Conservation (phyloP, 148 eudicot genomes). For the Selenicereus undatus region DNA sequence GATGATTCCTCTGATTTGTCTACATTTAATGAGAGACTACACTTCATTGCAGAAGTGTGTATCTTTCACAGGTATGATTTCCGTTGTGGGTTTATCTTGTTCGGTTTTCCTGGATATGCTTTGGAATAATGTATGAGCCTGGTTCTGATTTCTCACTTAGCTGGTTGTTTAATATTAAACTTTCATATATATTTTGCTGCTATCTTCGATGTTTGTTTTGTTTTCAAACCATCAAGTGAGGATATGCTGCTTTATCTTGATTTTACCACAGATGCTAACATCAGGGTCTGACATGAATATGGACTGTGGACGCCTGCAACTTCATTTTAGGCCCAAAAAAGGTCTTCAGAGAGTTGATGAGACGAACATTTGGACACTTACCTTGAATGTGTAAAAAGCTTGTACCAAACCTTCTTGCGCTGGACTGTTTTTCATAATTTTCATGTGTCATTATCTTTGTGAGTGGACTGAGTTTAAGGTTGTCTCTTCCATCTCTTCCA, state of each 20-base stretch:
- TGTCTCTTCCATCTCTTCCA: too few species aligned
- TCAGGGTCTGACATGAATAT: not conserved
- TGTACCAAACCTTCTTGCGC: too few species aligned
- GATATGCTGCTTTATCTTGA: not conserved
- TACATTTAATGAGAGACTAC: slow-evolving; percentile 79
- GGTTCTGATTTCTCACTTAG: not conserved
- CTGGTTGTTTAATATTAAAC: too few species aligned
- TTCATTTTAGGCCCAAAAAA: too few species aligned
- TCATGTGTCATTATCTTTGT: too few species aligned
- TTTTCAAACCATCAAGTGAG: not conserved
- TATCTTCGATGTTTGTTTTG: not conserved
- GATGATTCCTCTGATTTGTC: slow-evolving; percentile 76
- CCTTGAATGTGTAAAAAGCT: too few species aligned
- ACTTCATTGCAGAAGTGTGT: slow-evolving; percentile 96
- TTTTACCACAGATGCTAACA: not conserved
- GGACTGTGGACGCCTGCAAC: too few species aligned
- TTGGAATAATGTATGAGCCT: not conserved
- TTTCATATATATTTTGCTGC: too few species aligned
- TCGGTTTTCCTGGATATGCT: not conserved
- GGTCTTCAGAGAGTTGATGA: too few species aligned
- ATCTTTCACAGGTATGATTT: slow-evolving; percentile 82
- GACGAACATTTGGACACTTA: too few species aligned
- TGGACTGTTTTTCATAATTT: too few species aligned
- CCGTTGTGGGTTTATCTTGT: not conserved
- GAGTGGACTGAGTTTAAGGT: too few species aligned